phyloP scores from a whole-genome alignment of 2,329 filamentous ascomycete genomes.

The Aspergillus niger region DNA sequence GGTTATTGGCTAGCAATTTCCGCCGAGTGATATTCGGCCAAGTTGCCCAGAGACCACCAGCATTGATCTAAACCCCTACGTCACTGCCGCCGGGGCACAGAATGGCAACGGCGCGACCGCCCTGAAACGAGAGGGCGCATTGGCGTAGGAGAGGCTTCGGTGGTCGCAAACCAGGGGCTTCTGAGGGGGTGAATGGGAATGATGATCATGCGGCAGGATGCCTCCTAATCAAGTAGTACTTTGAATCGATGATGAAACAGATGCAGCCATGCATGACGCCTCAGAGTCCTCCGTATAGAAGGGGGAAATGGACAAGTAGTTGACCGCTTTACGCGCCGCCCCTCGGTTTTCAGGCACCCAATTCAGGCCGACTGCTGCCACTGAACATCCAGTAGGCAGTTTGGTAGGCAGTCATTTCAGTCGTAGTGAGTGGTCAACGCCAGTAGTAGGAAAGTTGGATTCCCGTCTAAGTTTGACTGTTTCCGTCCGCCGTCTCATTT shows the following conservation, averaged over 20 bases:
- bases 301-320: too few species aligned
- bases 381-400: not conserved
- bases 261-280: too few species aligned
- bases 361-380: not conserved
- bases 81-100: not conserved
- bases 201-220: too few species aligned
- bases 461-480: constrained; percentile 6
- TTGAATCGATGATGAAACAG: too few species aligned
- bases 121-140: not conserved
- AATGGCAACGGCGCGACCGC: not conserved
- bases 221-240: too few species aligned
- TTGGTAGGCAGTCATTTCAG: not conserved
- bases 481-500: constrained; percentile 13
- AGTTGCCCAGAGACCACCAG: not conserved
- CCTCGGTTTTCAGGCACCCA: constrained; percentile 2
- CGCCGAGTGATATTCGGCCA: not conserved
- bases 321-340: not conserved
- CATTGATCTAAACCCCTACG: not conserved
- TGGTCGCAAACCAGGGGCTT: not conserved
- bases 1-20: not conserved
- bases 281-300: too few species aligned
- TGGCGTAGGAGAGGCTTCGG: not conserved
- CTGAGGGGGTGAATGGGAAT: not conserved
- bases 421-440: not conserved
- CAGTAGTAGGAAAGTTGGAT: not conserved